Evolutionary conservation across 2,329 filamentous ascomycete species (phyloP).

Genomic region (Trichoderma harzianum): DNA sequence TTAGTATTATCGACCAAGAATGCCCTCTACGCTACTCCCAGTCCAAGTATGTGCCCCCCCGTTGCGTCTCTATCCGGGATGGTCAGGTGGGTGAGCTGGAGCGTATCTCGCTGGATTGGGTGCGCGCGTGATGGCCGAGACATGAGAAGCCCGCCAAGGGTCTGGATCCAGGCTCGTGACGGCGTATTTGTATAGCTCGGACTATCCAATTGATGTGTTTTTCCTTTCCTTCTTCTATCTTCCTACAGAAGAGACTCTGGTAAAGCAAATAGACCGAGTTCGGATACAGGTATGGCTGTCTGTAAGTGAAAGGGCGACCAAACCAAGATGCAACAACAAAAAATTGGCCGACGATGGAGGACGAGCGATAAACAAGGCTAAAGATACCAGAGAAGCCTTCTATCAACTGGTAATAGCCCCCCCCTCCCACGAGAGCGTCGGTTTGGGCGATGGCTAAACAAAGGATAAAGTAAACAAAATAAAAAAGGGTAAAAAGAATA

Average conservation of each 20-base stretch:
- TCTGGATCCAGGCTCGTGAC: constrained; percentile 9
- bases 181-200: not conserved
- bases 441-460: not conserved
- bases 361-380: not conserved
- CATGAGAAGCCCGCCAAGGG: constrained; percentile 19
- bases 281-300: not conserved
- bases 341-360: not conserved
- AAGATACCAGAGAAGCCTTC: not conserved
- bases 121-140: constrained; percentile 22
- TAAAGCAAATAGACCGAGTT: not conserved
- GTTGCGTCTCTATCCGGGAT: constrained; percentile 13
- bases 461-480: not conserved
- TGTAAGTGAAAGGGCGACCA: not conserved
- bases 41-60: not conserved
- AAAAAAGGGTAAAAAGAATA: not conserved
- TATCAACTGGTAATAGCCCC: not conserved
- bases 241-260: not conserved
- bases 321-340: not conserved
- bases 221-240: not conserved
- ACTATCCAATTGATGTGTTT: not conserved
- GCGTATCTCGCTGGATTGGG: constrained; percentile 19
- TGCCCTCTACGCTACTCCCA: not conserved
- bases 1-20: constrained; percentile 6
- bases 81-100: constrained; percentile 9
- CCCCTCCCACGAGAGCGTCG: not conserved